Evolutionary conservation across 169 alveolate genomes (phyloP).

Genomic region (Plasmodium gaboni): DNA sequence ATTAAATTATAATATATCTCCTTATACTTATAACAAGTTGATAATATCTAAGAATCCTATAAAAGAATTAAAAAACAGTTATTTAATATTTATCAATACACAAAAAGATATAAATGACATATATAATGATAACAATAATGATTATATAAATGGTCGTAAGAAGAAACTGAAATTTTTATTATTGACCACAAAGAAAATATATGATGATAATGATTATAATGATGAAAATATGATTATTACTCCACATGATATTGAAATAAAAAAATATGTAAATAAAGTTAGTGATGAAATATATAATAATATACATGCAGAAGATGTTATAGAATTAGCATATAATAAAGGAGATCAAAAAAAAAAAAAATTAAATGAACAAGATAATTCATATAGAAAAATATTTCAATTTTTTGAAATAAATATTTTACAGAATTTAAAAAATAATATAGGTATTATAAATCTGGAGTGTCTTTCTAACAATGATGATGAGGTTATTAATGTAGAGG

Average conservation of each 20-base stretch:
- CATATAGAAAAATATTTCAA: slow-evolving; percentile 31
- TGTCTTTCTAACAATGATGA: background rate
- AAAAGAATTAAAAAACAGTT: slow-evolving; percentile 47
- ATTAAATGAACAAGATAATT: slow-evolving; percentile 33
- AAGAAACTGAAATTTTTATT: slow-evolving; percentile 31
- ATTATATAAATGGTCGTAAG: slow-evolving; percentile 8
- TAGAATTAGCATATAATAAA: slow-evolving; percentile 41
- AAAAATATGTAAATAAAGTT: slow-evolving; percentile 32
- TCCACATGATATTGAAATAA: slow-evolving; percentile 25
- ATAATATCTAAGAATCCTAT: slow-evolving; percentile 58
- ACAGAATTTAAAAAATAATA: slow-evolving; percentile 33
- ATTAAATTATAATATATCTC: slow-evolving; percentile 47
- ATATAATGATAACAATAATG: background rate
- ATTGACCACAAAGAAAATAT: slow-evolving; percentile 27
- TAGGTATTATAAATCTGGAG: slow-evolving; percentile 56
- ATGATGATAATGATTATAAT: slow-evolving; percentile 6
- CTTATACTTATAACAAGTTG: slow-evolving; percentile 33
- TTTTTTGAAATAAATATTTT: slow-evolving; percentile 65
- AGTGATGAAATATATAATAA: slow-evolving; percentile 14
- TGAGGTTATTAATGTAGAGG: slow-evolving; percentile 51
- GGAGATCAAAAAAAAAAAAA: slow-evolving; percentile 57
- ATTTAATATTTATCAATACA: slow-evolving; percentile 64
- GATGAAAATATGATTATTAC: slow-evolving; percentile 22
- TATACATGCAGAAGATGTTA: slow-evolving; percentile 47
- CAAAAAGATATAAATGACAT: background rate